phyloP scores from a whole-genome alignment of 2,329 filamentous ascomycete genomes.

The Neocucurbitaria cava region DNA sequence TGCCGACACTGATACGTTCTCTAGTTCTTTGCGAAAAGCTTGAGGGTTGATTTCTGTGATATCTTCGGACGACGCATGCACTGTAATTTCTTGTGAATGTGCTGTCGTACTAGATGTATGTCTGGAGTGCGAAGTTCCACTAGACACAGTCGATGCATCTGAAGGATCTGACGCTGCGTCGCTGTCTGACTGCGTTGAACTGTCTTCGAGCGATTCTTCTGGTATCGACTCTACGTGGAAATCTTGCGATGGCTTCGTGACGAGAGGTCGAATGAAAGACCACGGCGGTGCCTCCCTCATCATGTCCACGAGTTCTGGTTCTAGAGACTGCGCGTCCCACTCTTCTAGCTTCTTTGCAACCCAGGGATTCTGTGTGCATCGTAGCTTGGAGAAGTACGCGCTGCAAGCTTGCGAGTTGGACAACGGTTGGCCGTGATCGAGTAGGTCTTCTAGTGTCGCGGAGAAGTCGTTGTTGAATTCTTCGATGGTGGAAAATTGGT shows the following conservation, averaged over 20 bases:
- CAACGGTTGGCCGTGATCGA: slow-evolving; percentile 43
- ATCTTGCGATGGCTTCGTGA: slow-evolving; percentile 22
- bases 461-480: slow-evolving; percentile 46
- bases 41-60: slow-evolving; percentile 23
- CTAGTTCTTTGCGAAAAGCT: slow-evolving; percentile 24
- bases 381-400: slow-evolving; percentile 48
- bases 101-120: slow-evolving; percentile 28
- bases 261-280: slow-evolving; percentile 39
- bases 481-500: slow-evolving; percentile 39
- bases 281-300: slow-evolving; percentile 42
- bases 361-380: slow-evolving; percentile 48
- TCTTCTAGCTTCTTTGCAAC: slow-evolving; percentile 41
- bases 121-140: slow-evolving; percentile 27
- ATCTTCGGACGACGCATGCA: slow-evolving; percentile 27
- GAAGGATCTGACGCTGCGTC: slow-evolving; percentile 23
- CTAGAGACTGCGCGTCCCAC: slow-evolving; percentile 33
- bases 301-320: slow-evolving; percentile 32
- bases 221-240: slow-evolving; percentile 27
- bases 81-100: slow-evolving; percentile 38
- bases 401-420: slow-evolving; percentile 46
- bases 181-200: slow-evolving; percentile 23
- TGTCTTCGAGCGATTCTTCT: slow-evolving; percentile 29
- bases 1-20: neutral
- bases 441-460: slow-evolving; percentile 40
- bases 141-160: slow-evolving; percentile 22